These are phyloP conservation scores for Geotrichum carabidarum DNA, from an alignment of 1,139 yeast species.

Conservation along the genomic window DNA sequence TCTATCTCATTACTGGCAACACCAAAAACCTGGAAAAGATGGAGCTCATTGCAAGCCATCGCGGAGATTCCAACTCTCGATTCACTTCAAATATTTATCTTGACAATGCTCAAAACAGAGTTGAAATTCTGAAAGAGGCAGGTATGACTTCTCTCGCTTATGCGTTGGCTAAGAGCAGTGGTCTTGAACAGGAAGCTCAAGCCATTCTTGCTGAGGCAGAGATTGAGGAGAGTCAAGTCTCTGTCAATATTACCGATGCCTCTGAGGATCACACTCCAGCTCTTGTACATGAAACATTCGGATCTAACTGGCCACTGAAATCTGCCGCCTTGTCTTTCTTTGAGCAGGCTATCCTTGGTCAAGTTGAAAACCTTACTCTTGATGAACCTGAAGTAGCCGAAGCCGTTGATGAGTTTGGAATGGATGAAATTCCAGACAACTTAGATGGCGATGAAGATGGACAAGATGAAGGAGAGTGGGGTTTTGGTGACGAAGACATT, in stretches of 20 bases:
- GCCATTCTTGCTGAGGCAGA: constrained; percentile 62
- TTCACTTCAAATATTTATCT: constrained; percentile 78
- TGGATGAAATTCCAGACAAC: constrained; percentile 24
- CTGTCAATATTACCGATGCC: constrained; percentile 45
- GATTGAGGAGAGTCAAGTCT: constrained; percentile 57
- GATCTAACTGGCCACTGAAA: constrained; percentile 76
- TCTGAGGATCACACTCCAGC: constrained; percentile 38
- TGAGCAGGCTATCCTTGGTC: constrained; percentile 77
- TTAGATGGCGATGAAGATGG: constrained; percentile 37
- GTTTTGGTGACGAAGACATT: constrained; percentile 47
- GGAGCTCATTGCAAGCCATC: constrained; percentile 84
- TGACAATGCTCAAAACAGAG: constrained; percentile 71
- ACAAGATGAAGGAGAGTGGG: constrained; percentile 31
- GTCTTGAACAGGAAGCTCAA: constrained; percentile 68
- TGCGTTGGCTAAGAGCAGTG: constrained; percentile 84
- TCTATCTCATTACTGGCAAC: constrained; percentile 83
- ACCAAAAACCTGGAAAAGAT: constrained; percentile 66
- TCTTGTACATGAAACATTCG: constrained; percentile 44
- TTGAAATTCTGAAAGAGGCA: constrained; percentile 65
- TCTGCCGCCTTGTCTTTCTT: constrained; percentile 70
- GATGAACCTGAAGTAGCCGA: constrained; percentile 41
- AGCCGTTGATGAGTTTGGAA: constrained; percentile 20
- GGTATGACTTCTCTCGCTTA: constrained; percentile 89
- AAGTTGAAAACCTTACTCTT: constrained; percentile 57
- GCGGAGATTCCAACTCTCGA: constrained; percentile 75